Evolutionary conservation across 495 filamentous ascomycete species (phyloP).

Genomic region (Annulohypoxylon bovei): DNA sequence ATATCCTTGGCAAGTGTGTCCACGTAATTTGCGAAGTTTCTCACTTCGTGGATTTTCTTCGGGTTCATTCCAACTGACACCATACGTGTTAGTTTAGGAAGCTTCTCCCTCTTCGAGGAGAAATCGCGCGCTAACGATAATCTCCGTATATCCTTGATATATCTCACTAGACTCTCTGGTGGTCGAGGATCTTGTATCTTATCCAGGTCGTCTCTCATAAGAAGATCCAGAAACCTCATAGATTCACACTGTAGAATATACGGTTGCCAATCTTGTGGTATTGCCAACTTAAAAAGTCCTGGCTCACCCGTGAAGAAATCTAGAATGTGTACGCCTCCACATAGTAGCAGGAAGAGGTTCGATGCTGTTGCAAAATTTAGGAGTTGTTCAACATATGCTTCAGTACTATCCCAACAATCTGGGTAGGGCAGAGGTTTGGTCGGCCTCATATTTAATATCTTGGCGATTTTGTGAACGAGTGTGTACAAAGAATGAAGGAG

Average conservation of each 20-base stretch:
- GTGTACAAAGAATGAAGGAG: not conserved
- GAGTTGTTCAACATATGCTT: constrained; percentile 81
- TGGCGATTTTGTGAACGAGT: constrained; percentile 9
- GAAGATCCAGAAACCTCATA: constrained; percentile 77
- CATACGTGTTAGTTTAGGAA: constrained; percentile 68
- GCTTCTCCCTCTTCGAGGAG: constrained; percentile 48
- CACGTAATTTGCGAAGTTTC: constrained; percentile 66
- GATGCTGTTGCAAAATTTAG: constrained; percentile 78
- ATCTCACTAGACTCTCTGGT: constrained; percentile 74
- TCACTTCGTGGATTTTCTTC: constrained; percentile 95
- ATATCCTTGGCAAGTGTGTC: constrained; percentile 64
- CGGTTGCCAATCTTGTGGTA: constrained; percentile 81
- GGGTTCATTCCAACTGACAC: constrained; percentile 91
- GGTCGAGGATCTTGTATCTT: constrained; percentile 60
- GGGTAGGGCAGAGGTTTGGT: constrained; percentile 55
- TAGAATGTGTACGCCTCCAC: constrained; percentile 92
- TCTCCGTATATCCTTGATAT: constrained; percentile 76
- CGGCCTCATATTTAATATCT: constrained; percentile 47
- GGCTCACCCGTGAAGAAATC: constrained; percentile 94
- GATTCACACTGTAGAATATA: constrained; percentile 77
- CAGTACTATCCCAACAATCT: constrained; percentile 57
- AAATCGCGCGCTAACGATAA: constrained; percentile 75
- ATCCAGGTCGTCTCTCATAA: constrained; percentile 77
- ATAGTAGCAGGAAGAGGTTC: constrained; percentile 83
- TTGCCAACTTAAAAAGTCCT: constrained; percentile 73